Base-by-base conservation (phyloP, 495 filamentous ascomycete genomes). In the Stereocaulon alpinum region DNA sequence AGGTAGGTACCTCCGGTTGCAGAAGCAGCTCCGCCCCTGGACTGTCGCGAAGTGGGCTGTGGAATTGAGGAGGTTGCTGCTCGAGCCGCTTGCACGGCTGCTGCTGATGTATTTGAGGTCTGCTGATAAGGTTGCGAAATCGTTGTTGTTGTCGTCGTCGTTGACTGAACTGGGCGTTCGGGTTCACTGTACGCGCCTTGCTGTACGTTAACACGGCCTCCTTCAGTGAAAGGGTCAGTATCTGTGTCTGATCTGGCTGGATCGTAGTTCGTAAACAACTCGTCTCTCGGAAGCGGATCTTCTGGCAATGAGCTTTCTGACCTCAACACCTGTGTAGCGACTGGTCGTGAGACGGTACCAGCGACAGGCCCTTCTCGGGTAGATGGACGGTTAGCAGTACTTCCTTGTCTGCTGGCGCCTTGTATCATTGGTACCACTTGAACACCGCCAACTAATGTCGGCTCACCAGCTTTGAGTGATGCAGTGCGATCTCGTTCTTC, bases 401-500 rank as follows among this genome's bases (percentile, higher is more conserved):
- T 84, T 42, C 72, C 77, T 58, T 86, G 82, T 52, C 89, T 80
- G 63, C 81, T 85, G 7, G 84, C 77, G 17, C 87, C 88, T 59
- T 85, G 84, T 40, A 87, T 85, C 87, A 94, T 95, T 3, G 94
- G 93, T 30, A 96, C 86, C n/a, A 98, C 93, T 66, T 96, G 90
- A 24, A 96, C 90, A 18, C 91, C 94, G 47, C 91, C 90, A 14
- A 98, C 88, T 24, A 92, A 71, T 1, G 89, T 95, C 17, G 91
- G 87, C 58, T 87, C 82, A n/a, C 93, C 94, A 48, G 88, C 85
- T 67, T 90, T 83, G 17, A 98, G 79, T 37, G 86, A 87, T 57
- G 81, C 79, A 9, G 88, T 94, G n/a, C 89, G 76, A 57, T 97
- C 92, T n/a, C 94, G 81, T 70, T 96, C 92, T 70, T 95, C 90